Evolutionary conservation across 495 filamentous ascomycete species (phyloP).

Genomic region (Lichina pygmaea): DNA sequence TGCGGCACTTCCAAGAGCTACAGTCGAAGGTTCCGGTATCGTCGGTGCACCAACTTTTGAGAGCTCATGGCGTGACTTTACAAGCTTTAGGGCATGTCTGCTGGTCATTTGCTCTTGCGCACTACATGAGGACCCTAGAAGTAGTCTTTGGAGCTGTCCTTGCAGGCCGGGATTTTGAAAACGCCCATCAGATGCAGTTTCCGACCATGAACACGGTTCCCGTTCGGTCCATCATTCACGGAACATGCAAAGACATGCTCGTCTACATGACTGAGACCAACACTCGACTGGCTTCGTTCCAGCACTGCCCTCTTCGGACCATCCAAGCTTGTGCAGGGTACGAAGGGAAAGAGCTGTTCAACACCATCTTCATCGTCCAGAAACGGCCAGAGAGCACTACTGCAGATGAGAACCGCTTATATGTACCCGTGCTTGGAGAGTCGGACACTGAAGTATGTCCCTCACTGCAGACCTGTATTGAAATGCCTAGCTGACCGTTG

Average conservation of each 20-base stretch:
- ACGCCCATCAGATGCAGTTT: conserved; percentile 32
- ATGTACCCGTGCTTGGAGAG: conserved; percentile 26
- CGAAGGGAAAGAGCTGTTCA: conserved; percentile 20
- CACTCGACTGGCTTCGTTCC: conserved; percentile 24
- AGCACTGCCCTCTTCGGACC: conserved; percentile 39
- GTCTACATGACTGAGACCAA: conserved; percentile 28
- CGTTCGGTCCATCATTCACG: conserved; percentile 34
- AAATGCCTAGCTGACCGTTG: background rate
- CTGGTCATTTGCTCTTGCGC: conserved; percentile 34
- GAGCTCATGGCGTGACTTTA: conserved; percentile 25
- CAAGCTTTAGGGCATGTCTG: conserved; percentile 39
- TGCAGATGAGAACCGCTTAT: conserved; percentile 10
- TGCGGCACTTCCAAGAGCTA: conserved; percentile 19
- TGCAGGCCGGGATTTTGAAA: conserved; percentile 35
- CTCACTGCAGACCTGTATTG: too few species aligned
- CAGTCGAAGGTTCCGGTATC: conserved; percentile 12
- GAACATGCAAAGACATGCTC: conserved; percentile 29
- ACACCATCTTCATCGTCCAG: conserved; percentile 51
- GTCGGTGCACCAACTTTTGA: conserved; percentile 24
- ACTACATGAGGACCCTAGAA: conserved; percentile 25
- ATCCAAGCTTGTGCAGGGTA: conserved; percentile 20
- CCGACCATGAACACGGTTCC: conserved; percentile 59
- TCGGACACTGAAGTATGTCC: conserved; percentile 31
- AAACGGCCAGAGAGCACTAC: conserved; percentile 4
- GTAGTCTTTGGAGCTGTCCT: conserved; percentile 45